Evolutionary conservation across 2,329 filamentous ascomycete species (phyloP), one percentile per base, ranked within the genome.

Genomic region (Blastomyces parvus): DNA sequence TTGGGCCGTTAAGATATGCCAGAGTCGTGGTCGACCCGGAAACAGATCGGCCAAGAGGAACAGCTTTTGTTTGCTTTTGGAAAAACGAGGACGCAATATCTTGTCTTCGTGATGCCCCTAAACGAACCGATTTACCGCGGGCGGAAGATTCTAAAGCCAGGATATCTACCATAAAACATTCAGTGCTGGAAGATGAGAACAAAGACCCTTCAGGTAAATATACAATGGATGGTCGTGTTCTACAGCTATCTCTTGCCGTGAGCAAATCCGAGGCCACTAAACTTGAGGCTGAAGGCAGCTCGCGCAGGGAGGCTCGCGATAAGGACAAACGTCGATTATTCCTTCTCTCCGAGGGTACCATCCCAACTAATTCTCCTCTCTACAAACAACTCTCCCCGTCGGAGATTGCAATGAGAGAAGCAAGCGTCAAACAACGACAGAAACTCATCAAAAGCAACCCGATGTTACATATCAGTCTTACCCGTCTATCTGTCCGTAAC

Each of bases 61-160:
- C 93, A 40, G 94, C 88, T 3, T 99, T 99, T 71, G 93, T 97
- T 38, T 96, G 91, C 78, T 99, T 99, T 78, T 88, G 87, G 77
- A 87, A 88, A 59, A 78, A 81, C 46, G 84, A 88, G 25, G 90
- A 96, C 71, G 90, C 88, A 67, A 86, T 87, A 72, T 75, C 81
- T 25, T 97, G 94, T 73, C 80, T 97, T 66, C 87, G 86, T 67
- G 82, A 81, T 17, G 89, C 91, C 1, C 94, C 94, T 0, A 84
- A 83, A 33, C 74, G 73, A 38, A 70, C 70, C 0, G 69, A 74
- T n/a, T 64, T 68, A 13, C 77, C 81, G 64, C 77, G 81, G 25
- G 70, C 72, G 57, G 72, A 75, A 61, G 72, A 74, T 13, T 71
- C 70, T 40, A 69, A 67, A 3, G 78, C 70, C 66, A 79, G 71